Conservation (phyloP, 345 rosid species). For the Balakata baccata region DNA sequence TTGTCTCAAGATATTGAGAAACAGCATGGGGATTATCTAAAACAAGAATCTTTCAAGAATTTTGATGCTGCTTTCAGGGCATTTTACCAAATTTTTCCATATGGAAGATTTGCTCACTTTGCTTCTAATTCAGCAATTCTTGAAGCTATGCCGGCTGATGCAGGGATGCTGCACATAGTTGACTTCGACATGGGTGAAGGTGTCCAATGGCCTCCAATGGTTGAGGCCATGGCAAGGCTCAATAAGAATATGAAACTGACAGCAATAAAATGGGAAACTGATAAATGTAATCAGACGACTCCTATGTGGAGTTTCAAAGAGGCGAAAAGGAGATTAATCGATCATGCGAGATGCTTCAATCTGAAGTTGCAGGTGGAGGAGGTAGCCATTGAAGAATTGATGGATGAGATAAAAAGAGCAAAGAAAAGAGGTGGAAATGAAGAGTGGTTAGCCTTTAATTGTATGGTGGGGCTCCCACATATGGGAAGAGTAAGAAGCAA, state of each 20-base stretch:
- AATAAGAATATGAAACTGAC: constrained; percentile 32
- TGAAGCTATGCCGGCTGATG: constrained; percentile 34
- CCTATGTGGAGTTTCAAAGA: constrained; percentile 29
- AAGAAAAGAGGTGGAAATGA: constrained; percentile 21
- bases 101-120: constrained; percentile 51
- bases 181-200: constrained; percentile 54
- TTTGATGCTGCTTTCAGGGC: constrained; percentile 36
- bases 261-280: constrained; percentile 28
- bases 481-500: constrained; percentile 36
- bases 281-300: constrained; percentile 15
- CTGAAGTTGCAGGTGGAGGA: constrained; percentile 33
- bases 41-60: constrained; percentile 40
- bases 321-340: constrained; percentile 27
- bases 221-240: constrained; percentile 34
- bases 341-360: constrained; percentile 29
- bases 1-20: constrained; percentile 24
- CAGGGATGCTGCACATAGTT: constrained; percentile 36
- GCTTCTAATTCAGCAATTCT: constrained; percentile 47
- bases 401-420: constrained; percentile 24
- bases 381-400: constrained; percentile 33
- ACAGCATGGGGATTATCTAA: constrained; percentile 26
- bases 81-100: constrained; percentile 47
- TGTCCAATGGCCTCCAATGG: constrained; percentile 48
- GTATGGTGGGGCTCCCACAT: constrained; percentile 52
- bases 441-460: constrained; percentile 46